Percentiles rank a stretch among this genome's conserved stretches.
These are phyloP conservation scores for Penicillium simplicissimum DNA, from an alignment of 495 filamentous ascomycete species.

Conservation along the genomic window DNA sequence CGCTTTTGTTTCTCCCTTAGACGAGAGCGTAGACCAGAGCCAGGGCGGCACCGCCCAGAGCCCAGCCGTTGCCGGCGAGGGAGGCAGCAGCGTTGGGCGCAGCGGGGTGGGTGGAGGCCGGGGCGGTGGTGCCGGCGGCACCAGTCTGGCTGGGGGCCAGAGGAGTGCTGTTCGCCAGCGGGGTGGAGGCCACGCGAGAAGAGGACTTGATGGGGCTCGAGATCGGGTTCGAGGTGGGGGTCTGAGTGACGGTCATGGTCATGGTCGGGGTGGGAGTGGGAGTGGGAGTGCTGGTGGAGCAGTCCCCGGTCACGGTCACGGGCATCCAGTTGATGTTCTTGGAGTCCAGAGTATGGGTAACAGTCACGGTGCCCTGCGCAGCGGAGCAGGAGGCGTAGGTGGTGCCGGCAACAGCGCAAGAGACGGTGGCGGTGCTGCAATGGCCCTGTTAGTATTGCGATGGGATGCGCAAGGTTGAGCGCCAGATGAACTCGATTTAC, in stretches of 20 bases:
- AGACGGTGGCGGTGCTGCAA: conserved; percentile 28
- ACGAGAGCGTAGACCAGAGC: conserved; percentile 32
- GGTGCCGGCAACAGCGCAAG: conserved; percentile 34
- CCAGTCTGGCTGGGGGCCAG: conserved; percentile 12
- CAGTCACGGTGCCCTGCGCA: conserved; percentile 26
- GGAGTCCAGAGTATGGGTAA: conserved; percentile 22
- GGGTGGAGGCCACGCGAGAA: conserved; percentile 18
- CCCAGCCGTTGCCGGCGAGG: conserved; percentile 29
- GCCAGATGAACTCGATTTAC: background rate
- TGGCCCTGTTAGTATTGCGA: conserved; percentile 10
- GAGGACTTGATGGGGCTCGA: conserved; percentile 26
- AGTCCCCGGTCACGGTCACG: conserved; percentile 30
- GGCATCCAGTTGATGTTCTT: conserved; percentile 30
- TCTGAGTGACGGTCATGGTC: conserved; percentile 15
- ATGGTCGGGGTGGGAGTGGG: conserved; percentile 29
- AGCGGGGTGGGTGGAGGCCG: conserved; percentile 17
- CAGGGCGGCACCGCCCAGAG: conserved; percentile 33
- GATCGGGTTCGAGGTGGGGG: conserved; percentile 5
- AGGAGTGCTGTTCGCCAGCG: conserved; percentile 19
- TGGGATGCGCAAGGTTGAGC: background rate
- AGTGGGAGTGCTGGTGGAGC: conserved; percentile 24
- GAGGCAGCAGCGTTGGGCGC: conserved; percentile 24
- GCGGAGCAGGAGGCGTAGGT: conserved; percentile 36
- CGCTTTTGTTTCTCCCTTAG: conserved; percentile 15
- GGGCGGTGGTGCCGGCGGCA: conserved; percentile 14